Evolutionary conservation across 352 stramenopile genomes (phyloP).

Genomic region (Globisporangium nunn): DNA sequence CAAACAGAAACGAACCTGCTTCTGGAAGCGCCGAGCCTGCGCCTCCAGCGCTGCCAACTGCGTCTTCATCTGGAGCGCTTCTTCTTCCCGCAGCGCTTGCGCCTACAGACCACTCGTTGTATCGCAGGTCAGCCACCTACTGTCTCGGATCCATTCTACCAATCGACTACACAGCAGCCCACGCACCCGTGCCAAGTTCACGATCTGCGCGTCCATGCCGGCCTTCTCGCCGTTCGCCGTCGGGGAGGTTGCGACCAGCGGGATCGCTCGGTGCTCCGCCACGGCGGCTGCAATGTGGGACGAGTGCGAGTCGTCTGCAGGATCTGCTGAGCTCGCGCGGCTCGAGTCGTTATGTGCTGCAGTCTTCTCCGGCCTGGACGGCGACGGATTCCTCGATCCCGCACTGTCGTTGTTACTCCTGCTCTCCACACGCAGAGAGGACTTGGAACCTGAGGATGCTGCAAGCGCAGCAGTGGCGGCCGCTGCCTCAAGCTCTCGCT

Average conservation of each 20-base stretch:
- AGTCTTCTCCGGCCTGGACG: constrained; percentile 28
- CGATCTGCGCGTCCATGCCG: constrained; percentile 16
- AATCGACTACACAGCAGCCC: background rate
- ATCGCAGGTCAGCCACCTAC: background rate
- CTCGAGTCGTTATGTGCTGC: constrained; percentile 30
- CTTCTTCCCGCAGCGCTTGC: constrained; percentile 10
- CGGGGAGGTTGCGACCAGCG: constrained; percentile 19
- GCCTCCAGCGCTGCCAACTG: constrained; percentile 38
- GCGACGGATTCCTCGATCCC: constrained; percentile 13
- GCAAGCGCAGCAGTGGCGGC: constrained; percentile 18
- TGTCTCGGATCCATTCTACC: background rate
- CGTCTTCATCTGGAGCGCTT: constrained; percentile 34
- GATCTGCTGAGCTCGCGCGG: constrained; percentile 17
- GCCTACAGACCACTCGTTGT: background rate
- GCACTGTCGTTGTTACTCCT: constrained; percentile 8
- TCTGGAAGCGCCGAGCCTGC: constrained; percentile 34
- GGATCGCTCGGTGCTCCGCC: constrained; percentile 38
- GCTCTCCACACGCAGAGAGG: constrained; percentile 13
- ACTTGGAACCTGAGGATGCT: background rate
- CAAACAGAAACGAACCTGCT: constrained; percentile 19
- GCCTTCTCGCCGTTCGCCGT: constrained; percentile 3
- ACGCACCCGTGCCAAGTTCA: constrained; percentile 22
- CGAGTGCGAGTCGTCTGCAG: constrained; percentile 23
- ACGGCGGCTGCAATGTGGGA: constrained; percentile 32
- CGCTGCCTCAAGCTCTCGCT: constrained; percentile 38